Evolutionary conservation across 179 eudicot genomes (phyloP).

Genomic region (Nepenthes alata): DNA sequence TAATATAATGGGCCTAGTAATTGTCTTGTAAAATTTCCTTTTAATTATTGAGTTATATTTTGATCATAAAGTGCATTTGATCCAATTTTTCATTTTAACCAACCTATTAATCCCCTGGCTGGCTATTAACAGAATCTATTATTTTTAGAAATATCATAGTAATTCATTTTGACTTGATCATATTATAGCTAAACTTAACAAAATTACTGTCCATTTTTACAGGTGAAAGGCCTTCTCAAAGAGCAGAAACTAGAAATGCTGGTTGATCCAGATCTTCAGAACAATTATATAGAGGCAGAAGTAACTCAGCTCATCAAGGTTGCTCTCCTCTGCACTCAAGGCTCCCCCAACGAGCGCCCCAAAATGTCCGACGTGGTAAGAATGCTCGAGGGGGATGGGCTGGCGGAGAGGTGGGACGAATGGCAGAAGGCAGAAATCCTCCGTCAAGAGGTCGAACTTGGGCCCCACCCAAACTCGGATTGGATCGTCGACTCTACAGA

Average conservation of each 20-base stretch:
- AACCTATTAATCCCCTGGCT: neutral
- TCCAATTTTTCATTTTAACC: too few species aligned
- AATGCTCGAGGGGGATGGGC: conserved; percentile 40
- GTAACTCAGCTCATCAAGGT: conserved; percentile 41
- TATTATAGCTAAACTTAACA: neutral
- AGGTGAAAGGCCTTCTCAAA: conserved; percentile 43
- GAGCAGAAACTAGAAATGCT: conserved; percentile 44
- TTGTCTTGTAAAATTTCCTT: too few species aligned
- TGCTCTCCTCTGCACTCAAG: conserved; percentile 36
- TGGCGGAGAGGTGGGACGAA: conserved; percentile 44
- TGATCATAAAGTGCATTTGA: neutral
- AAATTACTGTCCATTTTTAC: neutral
- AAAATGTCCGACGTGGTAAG: conserved; percentile 41
- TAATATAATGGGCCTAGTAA: too few species aligned
- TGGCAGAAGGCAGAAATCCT: conserved; percentile 42
- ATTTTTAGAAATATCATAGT: too few species aligned
- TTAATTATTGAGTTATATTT: neutral
- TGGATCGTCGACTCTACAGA: conserved; percentile 43
- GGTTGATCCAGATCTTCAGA: conserved; percentile 34
- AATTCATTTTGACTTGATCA: neutral
- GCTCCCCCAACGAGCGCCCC: conserved; percentile 38
- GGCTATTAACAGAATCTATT: neutral
- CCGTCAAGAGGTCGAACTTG: conserved; percentile 33
- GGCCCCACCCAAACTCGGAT: conserved; percentile 28
- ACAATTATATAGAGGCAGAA: conserved; percentile 32